Conservation (phyloP, 148 eudicot species). For the Camellia sinensis region DNA sequence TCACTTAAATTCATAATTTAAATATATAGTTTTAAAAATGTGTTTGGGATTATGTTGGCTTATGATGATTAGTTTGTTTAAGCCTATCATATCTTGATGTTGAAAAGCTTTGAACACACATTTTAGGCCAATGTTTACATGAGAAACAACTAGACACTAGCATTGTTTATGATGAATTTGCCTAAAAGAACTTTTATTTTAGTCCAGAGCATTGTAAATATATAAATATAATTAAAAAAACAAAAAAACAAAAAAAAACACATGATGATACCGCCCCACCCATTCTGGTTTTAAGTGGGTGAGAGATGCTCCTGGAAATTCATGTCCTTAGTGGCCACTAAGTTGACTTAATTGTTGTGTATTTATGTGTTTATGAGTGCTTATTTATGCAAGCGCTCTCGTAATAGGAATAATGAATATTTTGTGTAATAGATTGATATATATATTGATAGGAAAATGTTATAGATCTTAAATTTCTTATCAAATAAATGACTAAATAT, state of each 20-base stretch:
- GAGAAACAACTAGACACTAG: too few species aligned
- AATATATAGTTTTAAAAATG: too few species aligned
- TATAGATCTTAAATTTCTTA: too few species aligned
- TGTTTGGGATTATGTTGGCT: too few species aligned
- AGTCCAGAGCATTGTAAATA: background rate
- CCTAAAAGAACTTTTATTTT: background rate
- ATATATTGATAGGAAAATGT: too few species aligned
- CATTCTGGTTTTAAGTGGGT: background rate
- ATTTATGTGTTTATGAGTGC: background rate
- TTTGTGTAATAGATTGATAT: too few species aligned
- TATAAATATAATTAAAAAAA: background rate
- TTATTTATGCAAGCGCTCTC: background rate
- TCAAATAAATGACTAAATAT: too few species aligned
- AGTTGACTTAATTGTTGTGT: background rate
- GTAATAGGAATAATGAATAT: background rate
- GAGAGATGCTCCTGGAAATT: background rate
- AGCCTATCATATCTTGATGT: background rate
- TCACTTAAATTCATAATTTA: too few species aligned
- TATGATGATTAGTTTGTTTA: background rate
- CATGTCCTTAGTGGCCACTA: background rate
- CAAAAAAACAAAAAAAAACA: background rate
- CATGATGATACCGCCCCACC: slow-evolving; percentile 10
- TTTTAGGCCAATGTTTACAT: background rate
- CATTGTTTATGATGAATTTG: background rate
- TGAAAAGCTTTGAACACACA: background rate